Percentiles rank a stretch among this genome's conserved stretches.
Conservation (phyloP, 2,329 filamentous ascomycete genomes). For the Phialemoniopsis sp. region DNA sequence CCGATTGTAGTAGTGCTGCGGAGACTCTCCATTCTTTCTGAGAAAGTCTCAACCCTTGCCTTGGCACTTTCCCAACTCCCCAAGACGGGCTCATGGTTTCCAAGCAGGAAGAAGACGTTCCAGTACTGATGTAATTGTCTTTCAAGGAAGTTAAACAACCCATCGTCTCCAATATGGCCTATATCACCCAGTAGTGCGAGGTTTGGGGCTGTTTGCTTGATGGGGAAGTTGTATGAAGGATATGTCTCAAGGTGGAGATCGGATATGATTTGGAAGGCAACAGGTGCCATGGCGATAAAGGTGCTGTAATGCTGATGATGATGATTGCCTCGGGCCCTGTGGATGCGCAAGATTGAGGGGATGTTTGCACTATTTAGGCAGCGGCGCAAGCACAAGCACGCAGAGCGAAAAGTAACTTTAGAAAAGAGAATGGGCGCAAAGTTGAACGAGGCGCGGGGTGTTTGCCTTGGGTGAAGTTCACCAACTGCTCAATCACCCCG, state of each 20-base stretch:
- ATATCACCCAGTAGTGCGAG: constrained; percentile 46
- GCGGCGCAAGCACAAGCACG: too few relatives aligned
- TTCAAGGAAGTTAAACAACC: constrained; percentile 33
- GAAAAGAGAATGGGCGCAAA: too few relatives aligned
- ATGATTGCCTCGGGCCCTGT: too few relatives aligned
- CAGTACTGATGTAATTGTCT: constrained; percentile 32
- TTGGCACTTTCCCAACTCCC: constrained; percentile 19
- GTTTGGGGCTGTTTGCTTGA: constrained; percentile 31
- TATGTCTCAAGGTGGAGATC: constrained; percentile 44
- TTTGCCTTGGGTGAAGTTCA: too few relatives aligned
- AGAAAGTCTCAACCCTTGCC: constrained; percentile 1
- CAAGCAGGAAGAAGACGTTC: constrained; percentile 36
- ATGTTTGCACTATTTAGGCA: too few relatives aligned
- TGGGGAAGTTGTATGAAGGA: constrained; percentile 32
- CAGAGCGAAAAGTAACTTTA: too few relatives aligned
- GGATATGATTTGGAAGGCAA: constrained; percentile 2
- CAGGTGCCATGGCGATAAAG: too few relatives aligned
- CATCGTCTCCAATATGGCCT: constrained; percentile 33
- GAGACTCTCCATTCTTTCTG: not conserved
- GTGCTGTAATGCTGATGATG: too few relatives aligned
- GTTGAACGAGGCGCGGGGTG: too few relatives aligned
- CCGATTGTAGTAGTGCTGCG: constrained; percentile 4
- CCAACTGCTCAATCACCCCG: too few relatives aligned
- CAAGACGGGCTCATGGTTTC: constrained; percentile 43
- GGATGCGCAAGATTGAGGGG: too few relatives aligned